Evolutionary conservation across 345 rosid species (phyloP), one percentile per base, ranked within the genome.

Genomic region (Raphanus sativus): DNA sequence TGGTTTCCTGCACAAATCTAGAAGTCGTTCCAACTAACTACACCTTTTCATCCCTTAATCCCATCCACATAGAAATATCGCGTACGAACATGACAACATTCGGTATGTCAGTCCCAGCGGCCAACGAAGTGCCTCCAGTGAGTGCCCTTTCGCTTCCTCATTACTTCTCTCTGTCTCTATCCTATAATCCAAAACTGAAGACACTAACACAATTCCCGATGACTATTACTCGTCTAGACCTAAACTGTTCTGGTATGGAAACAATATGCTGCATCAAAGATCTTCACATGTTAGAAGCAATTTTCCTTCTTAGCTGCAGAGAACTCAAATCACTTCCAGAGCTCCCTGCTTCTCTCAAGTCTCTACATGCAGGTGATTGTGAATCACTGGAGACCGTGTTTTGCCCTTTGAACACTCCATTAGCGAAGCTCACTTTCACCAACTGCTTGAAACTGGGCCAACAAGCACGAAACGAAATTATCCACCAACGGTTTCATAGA

Each of bases 301-400:
- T 75, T 7, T 0, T 0, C 15, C 10, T 55, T 9, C 8, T 9
- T 24, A 28, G 38, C 29, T 74, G 77, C 42, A 65, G 2, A 26
- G 56, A 21, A 25, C 65, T 74, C 9, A 1, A 8, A 65, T 54
- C 77, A 26, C 17, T 74, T 56, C 71, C 65, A 25, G 40, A 62
- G 24, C 65, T 62, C 40, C 65, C 65, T 62, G 2, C 6, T 63
- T 6, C 2, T 0, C 3, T 16, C 0, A 9, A 38, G 45, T 38
- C 4, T 9, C 48, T 63, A 63, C 0, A 1, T 1, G 48, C 26
- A 2, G 0, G 7, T 1, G 4, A 33, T 17, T 63, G 67, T 15
- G 45, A 33, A 9, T 63, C 67, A 33, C 24, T 61, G 9, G 1
- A 33, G 67, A 34, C 13, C 0, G 26, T 63, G 2, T 3, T 10